Percentiles rank a stretch among this genome's conserved stretches.
phyloP scores from a whole-genome alignment of 169 alveolate species.

The Eimeria necatrix region DNA sequence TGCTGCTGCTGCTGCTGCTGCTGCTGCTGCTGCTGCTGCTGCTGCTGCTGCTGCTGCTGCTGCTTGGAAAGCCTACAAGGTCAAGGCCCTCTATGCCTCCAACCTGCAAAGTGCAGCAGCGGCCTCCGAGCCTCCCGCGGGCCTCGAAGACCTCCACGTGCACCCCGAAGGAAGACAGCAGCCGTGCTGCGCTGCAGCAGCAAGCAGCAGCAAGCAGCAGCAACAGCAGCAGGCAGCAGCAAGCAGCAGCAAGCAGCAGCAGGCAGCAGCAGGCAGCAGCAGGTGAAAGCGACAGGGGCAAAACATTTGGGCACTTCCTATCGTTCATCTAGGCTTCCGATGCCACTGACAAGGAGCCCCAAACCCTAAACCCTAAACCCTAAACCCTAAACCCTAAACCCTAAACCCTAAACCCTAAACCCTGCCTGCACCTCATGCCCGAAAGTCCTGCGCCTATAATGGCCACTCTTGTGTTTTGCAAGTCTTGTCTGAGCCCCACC shows the following conservation, averaged over 20 bases:
- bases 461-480: constrained; percentile 33
- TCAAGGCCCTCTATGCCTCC: constrained; percentile 4
- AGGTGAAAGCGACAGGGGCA: no score
- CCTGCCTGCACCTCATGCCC: constrained; percentile 48
- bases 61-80: background rate
- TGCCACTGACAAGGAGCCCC: background rate
- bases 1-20: constrained; percentile 4
- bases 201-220: background rate
- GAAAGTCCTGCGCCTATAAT: constrained; percentile 72
- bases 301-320: no score
- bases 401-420: background rate
- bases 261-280: no score
- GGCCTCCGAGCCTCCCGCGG: constrained; percentile 67
- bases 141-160: constrained; percentile 70
- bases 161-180: constrained; percentile 33
- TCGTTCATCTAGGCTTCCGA: background rate
- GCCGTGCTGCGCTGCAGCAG: constrained; percentile 40
- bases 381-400: background rate
- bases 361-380: constrained; percentile 10
- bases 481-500: background rate
- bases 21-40: background rate
- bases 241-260: no score
- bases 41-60: constrained; percentile 30
- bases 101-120: constrained; percentile 69
- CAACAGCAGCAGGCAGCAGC: no score